Percentiles rank a stretch among this genome's conserved stretches.
Evolutionary conservation across 2,329 filamentous ascomycete species (phyloP).

Genomic region (Verticillium dahliae): DNA sequence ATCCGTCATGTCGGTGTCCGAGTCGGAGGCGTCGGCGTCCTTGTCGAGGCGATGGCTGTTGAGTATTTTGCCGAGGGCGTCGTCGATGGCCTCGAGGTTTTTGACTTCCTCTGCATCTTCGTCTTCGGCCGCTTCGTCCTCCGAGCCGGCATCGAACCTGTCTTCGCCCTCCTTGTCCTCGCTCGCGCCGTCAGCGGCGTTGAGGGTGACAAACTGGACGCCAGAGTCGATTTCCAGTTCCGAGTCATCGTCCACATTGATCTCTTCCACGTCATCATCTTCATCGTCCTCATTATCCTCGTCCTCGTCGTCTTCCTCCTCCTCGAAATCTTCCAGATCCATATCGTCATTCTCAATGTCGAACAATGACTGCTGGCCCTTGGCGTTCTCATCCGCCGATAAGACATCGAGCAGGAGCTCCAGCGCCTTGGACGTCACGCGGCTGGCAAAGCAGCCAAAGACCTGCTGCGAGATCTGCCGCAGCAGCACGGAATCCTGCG

Average conservation of each 20-base stretch:
- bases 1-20: conserved; percentile 83
- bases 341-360: conserved; percentile 58
- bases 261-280: conserved; percentile 19
- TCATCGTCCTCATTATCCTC: conserved; percentile 30
- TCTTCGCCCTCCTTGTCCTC: conserved; percentile 38
- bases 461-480: conserved; percentile 83
- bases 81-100: conserved; percentile 52
- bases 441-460: conserved; percentile 72
- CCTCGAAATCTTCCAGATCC: conserved; percentile 34
- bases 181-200: conserved; percentile 33
- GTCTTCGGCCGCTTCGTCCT: conserved; percentile 30
- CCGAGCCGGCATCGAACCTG: conserved; percentile 32
- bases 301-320: conserved; percentile 27
- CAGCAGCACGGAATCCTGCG: conserved; percentile 77
- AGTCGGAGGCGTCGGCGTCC: conserved; percentile 49
- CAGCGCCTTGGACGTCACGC: conserved; percentile 68
- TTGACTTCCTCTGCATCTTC: conserved; percentile 33
- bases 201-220: conserved; percentile 40
- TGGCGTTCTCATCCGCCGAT: conserved; percentile 69
- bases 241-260: conserved; percentile 31
- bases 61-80: conserved; percentile 70
- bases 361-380: conserved; percentile 83
- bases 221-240: conserved; percentile 42
- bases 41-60: conserved; percentile 60
- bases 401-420: conserved; percentile 62